A percentile compares a stretch with the other conserved stretches of the same genome.
Evolutionary conservation across 2,329 filamentous ascomycete species (phyloP).

Genomic region (Microascus cirrosus): DNA sequence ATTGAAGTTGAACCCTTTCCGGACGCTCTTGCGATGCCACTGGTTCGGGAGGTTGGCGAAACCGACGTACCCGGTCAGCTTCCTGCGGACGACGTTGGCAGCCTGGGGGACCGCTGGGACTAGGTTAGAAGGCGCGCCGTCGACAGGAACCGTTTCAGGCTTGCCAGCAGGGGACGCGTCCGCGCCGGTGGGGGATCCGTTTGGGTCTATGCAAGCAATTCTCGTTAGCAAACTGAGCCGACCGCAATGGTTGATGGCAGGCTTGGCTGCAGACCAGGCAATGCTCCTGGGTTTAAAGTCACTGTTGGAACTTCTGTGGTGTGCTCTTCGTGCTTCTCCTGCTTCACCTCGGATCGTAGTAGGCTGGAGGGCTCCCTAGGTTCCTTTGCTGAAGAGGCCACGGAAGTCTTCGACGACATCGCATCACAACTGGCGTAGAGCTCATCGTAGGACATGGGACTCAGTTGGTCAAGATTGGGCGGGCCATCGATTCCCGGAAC

Average conservation of each 20-base stretch:
- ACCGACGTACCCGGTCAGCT: conserved; percentile 95
- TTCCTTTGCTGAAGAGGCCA: background rate
- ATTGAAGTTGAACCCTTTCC: conserved; percentile 99
- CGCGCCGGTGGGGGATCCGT: conserved; percentile 31
- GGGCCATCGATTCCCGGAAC: conserved; percentile 37
- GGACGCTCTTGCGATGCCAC: conserved; percentile 99
- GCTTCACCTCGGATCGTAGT: background rate
- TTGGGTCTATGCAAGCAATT: conserved; percentile 26
- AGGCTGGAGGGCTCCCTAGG: background rate
- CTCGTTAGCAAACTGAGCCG: conserved; percentile 21
- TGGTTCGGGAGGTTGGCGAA: conserved; percentile 99
- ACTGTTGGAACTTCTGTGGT: background rate
- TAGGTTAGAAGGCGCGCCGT: conserved; percentile 11
- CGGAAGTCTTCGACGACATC: background rate
- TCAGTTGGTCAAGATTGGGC: conserved; percentile 29
- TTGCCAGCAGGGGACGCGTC: conserved; percentile 27
- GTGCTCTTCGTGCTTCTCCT: conserved; percentile 2
- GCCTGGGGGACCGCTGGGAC: conserved; percentile 27
- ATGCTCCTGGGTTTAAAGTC: background rate
- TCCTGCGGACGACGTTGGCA: conserved; percentile 79
- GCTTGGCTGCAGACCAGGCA: conserved; percentile 1
- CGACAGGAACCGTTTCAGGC: conserved; percentile 22
- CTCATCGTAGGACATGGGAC: conserved; percentile 34
- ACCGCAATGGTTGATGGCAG: background rate
- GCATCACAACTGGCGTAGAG: conserved; percentile 18